Conservation (phyloP, 805 yeast species). For the Kazachstania kunashirensis region DNA sequence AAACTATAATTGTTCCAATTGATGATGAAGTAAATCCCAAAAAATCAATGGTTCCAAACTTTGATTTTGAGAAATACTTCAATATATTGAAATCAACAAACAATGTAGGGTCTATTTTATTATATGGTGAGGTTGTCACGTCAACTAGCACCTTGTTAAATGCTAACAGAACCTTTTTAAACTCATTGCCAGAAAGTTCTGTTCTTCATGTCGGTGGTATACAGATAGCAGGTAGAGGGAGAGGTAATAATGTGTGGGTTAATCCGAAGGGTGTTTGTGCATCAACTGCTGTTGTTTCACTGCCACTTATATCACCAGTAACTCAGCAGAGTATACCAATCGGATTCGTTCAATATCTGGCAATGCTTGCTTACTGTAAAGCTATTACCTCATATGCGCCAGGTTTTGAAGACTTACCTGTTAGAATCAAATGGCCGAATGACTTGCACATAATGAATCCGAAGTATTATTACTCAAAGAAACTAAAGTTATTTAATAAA, state of each 20-base stretch:
- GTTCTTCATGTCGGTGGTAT: constrained; percentile 51
- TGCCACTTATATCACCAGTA: constrained; percentile 36
- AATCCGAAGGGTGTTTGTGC: constrained; percentile 91
- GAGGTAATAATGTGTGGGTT: constrained; percentile 93
- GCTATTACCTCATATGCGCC: constrained; percentile 52
- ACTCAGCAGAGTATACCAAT: constrained; percentile 44
- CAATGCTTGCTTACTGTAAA: constrained; percentile 73
- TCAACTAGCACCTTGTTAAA: constrained; percentile 79
- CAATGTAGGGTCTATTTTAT: constrained; percentile 49
- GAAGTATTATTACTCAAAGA: constrained; percentile 35
- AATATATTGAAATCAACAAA: constrained; percentile 24
- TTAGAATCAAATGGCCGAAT: constrained; percentile 92
- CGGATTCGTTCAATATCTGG: constrained; percentile 79
- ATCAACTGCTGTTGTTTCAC: constrained; percentile 55
- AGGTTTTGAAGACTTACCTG: constrained; percentile 68
- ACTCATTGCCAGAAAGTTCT: constrained; percentile 33
- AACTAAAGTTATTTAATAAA: constrained; percentile 16
- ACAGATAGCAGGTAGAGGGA: constrained; percentile 86
- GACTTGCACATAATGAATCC: constrained; percentile 76
- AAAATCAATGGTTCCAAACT: constrained; percentile 54
- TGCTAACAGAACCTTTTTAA: constrained; percentile 51
- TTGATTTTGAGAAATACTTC: constrained; percentile 53
- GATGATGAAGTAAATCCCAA: constrained; percentile 41
- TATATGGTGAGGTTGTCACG: constrained; percentile 83
- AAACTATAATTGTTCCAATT: constrained; percentile 39